These are phyloP conservation scores for Ricinus communis DNA, from an alignment of 345 rosid genomes.

Conservation along the genomic window DNA sequence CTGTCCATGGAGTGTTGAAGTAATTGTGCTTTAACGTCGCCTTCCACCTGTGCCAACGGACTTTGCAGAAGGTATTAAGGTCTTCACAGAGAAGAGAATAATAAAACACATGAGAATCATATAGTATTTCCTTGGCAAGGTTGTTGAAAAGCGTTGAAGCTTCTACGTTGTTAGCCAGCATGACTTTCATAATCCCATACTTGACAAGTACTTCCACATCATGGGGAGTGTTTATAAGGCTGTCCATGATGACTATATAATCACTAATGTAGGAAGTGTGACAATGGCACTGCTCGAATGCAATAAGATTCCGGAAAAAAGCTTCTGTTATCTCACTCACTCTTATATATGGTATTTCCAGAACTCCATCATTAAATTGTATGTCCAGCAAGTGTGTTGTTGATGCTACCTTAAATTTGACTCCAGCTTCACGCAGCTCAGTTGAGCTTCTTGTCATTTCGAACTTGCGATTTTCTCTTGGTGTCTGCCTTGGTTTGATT, in stretches of 20 bases:
- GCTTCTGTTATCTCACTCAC: neutral
- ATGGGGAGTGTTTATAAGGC: slow-evolving; percentile 7
- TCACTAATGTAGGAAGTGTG: neutral
- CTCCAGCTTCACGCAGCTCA: slow-evolving; percentile 26
- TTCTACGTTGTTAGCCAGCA: neutral
- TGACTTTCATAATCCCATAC: slow-evolving; percentile 5
- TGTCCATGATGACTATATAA: slow-evolving; percentile 11
- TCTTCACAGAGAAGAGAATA: slow-evolving; percentile 7
- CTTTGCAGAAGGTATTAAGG: slow-evolving; percentile 8
- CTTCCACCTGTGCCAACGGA: slow-evolving; percentile 17
- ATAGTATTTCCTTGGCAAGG: neutral
- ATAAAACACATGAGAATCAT: neutral
- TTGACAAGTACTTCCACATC: slow-evolving; percentile 20
- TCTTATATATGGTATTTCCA: slow-evolving; percentile 13
- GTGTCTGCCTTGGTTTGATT: neutral
- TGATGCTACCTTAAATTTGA: slow-evolving; percentile 1
- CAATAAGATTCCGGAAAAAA: slow-evolving; percentile 19
- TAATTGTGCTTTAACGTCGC: slow-evolving; percentile 18
- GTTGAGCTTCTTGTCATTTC: neutral
- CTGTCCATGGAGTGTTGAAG: slow-evolving; percentile 29
- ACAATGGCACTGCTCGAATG: slow-evolving; percentile 17
- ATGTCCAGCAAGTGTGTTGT: slow-evolving; percentile 15
- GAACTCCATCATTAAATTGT: slow-evolving; percentile 7
- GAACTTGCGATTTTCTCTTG: neutral
- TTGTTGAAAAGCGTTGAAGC: slow-evolving; percentile 13